Evolutionary conservation across 805 yeast genomes (phyloP), one percentile per base, ranked within the genome.

Genomic region (Saccharomycopsis fibuligera): DNA sequence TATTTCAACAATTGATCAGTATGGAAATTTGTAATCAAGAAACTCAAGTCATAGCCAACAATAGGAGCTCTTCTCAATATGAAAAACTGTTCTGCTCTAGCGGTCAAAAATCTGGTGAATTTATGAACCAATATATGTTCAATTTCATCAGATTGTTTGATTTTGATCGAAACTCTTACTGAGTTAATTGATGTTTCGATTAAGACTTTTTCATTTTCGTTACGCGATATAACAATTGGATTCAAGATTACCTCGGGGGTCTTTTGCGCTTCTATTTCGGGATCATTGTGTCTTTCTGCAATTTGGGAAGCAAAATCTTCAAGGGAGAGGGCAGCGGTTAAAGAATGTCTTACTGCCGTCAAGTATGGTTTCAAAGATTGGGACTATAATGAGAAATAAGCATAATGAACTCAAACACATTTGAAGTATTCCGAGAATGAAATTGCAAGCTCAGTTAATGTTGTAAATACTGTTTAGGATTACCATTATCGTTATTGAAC

Each of bases 81-180:
- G 60, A 86, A 80, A 70, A 93, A 93, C 58, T 86, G 82, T 64
- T 93, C 99, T 4, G 99, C 99, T 67, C 99, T 81, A 45, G 91
- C 89, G 17, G 96, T 90, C 62, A 93, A 75, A 65, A 93, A 93
- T 56, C 96, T 74, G 4, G 97, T 85, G 67, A 93, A 93, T 67
- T 90, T 90, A 64, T 88, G 96, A 38, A 93, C 99, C 55, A 93
- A 74, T 51, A 93, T 89, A 59, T 80, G 85, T 69, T 93, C 99
- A 62, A 93, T 90, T 65, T 93, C 99, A 66, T 93, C 99, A 10
- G 96, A 95, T 68, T 93, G 99, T 67, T 93, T 93, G 66, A 93
- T 91, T 64, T 84, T 86, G 58, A 93, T 84, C 37, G 93, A 84
- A 23, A 93, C 83, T 62, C 99, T 77, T 35, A 90, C 86, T 1